phyloP scores from a whole-genome alignment of 2,329 filamentous ascomycete genomes.

The Alternaria infectoria region DNA sequence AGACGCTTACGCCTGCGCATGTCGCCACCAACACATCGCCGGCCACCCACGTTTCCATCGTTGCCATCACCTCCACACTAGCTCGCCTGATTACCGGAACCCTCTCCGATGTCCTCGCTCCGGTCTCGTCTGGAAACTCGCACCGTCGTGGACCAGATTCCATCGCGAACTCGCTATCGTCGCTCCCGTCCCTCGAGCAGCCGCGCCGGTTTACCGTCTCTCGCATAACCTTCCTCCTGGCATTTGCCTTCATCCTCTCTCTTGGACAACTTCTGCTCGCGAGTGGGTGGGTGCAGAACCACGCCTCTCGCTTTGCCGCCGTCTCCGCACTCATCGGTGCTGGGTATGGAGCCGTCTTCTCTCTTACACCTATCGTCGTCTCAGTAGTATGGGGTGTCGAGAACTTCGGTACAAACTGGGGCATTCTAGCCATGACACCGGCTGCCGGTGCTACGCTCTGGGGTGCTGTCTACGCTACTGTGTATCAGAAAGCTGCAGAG shows the following conservation, averaged over 20 bases:
- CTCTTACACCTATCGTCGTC: conserved; percentile 86
- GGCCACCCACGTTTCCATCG: conserved; percentile 89
- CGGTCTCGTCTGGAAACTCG: conserved; percentile 59
- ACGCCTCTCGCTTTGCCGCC: conserved; percentile 81
- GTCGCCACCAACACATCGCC: conserved; percentile 66
- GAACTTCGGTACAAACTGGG: conserved; percentile 98
- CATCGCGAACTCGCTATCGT: conserved; percentile 50
- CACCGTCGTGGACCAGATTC: conserved; percentile 59
- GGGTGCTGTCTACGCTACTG: conserved; percentile 84
- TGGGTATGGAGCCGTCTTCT: conserved; percentile 92
- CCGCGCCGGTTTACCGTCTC: conserved; percentile 65
- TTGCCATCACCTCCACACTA: conserved; percentile 88
- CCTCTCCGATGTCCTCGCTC: conserved; percentile 86
- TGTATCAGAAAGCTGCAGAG: conserved; percentile 73
- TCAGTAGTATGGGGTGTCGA: conserved; percentile 98
- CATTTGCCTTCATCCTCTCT: conserved; percentile 79
- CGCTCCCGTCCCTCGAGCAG: conserved; percentile 31
- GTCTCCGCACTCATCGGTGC: conserved; percentile 85
- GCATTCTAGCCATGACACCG: conserved; percentile 90
- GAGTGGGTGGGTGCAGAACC: conserved; percentile 74
- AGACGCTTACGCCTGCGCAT: conserved; percentile 75
- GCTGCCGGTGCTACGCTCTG: conserved; percentile 87
- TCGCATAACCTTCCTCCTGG: conserved; percentile 78
- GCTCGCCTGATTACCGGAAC: conserved; percentile 88
- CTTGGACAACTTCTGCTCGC: conserved; percentile 83